These are phyloP conservation scores for Potentilla sterilis DNA, from an alignment of 306 rosid species.

Conservation along the genomic window DNA sequence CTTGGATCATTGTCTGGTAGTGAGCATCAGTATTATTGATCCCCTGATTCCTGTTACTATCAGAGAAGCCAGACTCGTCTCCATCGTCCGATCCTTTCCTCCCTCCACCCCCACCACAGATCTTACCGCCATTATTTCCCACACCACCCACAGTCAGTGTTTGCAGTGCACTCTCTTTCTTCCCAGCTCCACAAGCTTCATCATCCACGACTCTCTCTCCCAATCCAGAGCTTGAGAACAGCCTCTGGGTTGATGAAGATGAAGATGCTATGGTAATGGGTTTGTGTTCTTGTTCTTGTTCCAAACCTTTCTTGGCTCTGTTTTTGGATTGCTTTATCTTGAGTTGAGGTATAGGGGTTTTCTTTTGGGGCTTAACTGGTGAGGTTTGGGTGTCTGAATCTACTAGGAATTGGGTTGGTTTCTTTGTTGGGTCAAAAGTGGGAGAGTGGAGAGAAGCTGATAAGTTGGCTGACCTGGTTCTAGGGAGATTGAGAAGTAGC, in stretches of 20 bases:
- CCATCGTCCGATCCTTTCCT: conserved; percentile 36
- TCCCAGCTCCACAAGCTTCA: conserved; percentile 26
- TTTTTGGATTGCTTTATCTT: conserved; percentile 6
- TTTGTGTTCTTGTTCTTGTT: conserved; percentile 21
- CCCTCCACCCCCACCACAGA: conserved; percentile 34
- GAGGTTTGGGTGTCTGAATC: conserved; percentile 36
- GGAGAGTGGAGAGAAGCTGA: conserved; percentile 7
- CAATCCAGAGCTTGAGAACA: conserved; percentile 54
- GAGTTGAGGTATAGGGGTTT: conserved; percentile 18
- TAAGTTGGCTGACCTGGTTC: conserved; percentile 41
- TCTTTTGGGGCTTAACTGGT: conserved; percentile 28
- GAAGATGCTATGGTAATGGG: conserved; percentile 13
- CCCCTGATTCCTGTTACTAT: conserved; percentile 36
- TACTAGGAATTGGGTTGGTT: conserved; percentile 17
- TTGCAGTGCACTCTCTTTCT: conserved; percentile 32
- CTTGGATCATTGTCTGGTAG: conserved; percentile 69
- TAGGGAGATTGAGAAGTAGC: conserved; percentile 36
- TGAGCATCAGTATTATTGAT: conserved; percentile 49
- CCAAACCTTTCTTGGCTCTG: conserved; percentile 29
- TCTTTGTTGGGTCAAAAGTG: conserved; percentile 16
- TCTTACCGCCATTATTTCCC: conserved; percentile 50
- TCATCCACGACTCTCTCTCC: conserved; percentile 25
- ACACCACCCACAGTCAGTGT: conserved; percentile 50
- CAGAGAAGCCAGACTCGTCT: conserved; percentile 36
- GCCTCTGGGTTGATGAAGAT: conserved; percentile 26